Evolutionary conservation across 805 yeast species (phyloP).

Genomic region (Millerozyma miso): DNA sequence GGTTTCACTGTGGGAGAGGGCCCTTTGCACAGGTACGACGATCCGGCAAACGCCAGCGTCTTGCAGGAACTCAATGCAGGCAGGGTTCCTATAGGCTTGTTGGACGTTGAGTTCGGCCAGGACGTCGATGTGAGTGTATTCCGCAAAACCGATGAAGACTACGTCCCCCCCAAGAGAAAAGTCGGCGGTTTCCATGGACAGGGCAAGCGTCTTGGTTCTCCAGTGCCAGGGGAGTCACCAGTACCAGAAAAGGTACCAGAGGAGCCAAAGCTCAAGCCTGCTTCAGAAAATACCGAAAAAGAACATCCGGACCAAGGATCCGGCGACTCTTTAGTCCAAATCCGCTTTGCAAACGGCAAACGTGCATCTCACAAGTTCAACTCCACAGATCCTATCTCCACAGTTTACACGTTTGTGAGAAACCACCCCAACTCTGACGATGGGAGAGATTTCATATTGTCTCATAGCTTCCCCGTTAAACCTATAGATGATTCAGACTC

Average conservation of each 20-base stretch:
- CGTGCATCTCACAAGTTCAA: conserved; percentile 62
- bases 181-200: conserved; percentile 69
- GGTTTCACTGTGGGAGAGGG: conserved; percentile 97
- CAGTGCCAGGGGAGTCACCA: conserved; percentile 67
- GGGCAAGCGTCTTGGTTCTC: conserved; percentile 87
- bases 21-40: conserved; percentile 78
- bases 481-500: conserved; percentile 53
- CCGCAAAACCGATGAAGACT: conserved; percentile 78
- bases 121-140: conserved; percentile 89
- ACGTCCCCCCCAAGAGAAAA: conserved; percentile 57
- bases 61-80: conserved; percentile 82
- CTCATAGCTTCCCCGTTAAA: conserved; percentile 78
- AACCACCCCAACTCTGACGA: conserved; percentile 40
- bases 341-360: conserved; percentile 82
- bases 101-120: conserved; percentile 84
- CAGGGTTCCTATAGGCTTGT: conserved; percentile 79
- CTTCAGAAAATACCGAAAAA: conserved; percentile 16
- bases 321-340: conserved; percentile 76
- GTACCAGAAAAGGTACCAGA: conserved; percentile 26
- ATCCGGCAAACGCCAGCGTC: conserved; percentile 79
- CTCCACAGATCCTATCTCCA: conserved; percentile 59
- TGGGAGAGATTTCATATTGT: conserved; percentile 58
- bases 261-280: conserved; percentile 10
- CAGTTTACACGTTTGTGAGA: conserved; percentile 64
- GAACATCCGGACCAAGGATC: conserved; percentile 19